Percentiles rank a stretch among this genome's conserved stretches.
phyloP scores from a whole-genome alignment of 305 asterid species.

The Striga hermonthica region DNA sequence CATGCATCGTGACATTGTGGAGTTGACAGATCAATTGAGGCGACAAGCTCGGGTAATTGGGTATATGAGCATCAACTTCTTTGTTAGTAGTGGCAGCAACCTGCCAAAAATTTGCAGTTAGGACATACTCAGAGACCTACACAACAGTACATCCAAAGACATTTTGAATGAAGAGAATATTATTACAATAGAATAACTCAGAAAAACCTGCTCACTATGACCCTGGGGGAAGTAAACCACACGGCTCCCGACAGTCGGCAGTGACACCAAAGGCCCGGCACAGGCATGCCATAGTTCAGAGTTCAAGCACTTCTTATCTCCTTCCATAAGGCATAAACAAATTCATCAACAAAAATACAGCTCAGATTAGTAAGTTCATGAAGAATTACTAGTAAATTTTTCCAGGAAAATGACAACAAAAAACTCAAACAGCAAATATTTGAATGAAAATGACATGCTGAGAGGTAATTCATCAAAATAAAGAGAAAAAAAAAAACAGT shows the following conservation, averaged over 20 bases:
- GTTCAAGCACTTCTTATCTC: slow-evolving; percentile 88
- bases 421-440: slow-evolving; percentile 26
- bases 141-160: background rate
- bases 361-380: slow-evolving; percentile 15
- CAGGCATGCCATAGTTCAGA: slow-evolving; percentile 99
- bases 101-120: slow-evolving; percentile 45
- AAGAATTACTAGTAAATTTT: slow-evolving; percentile 13
- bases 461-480: slow-evolving; percentile 19
- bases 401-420: slow-evolving; percentile 34
- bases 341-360: slow-evolving; percentile 37
- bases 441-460: slow-evolving; percentile 34
- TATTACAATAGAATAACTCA: slow-evolving; percentile 9
- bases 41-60: slow-evolving; percentile 83
- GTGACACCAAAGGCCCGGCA: slow-evolving; percentile 95
- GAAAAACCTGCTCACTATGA: slow-evolving; percentile 89
- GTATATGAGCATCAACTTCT: slow-evolving; percentile 88
- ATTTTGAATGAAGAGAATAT: slow-evolving; percentile 7
- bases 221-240: slow-evolving; percentile 98
- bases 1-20: slow-evolving; percentile 97
- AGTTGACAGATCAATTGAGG: slow-evolving; percentile 96
- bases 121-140: slow-evolving; percentile 22
- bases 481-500: background rate
- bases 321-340: slow-evolving; percentile 47
- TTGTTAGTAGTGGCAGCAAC: slow-evolving; percentile 91
- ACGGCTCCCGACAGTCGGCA: slow-evolving; percentile 72